Evolutionary conservation across 495 filamentous ascomycete genomes (phyloP).

Genomic region (Penicillium arizonense): DNA sequence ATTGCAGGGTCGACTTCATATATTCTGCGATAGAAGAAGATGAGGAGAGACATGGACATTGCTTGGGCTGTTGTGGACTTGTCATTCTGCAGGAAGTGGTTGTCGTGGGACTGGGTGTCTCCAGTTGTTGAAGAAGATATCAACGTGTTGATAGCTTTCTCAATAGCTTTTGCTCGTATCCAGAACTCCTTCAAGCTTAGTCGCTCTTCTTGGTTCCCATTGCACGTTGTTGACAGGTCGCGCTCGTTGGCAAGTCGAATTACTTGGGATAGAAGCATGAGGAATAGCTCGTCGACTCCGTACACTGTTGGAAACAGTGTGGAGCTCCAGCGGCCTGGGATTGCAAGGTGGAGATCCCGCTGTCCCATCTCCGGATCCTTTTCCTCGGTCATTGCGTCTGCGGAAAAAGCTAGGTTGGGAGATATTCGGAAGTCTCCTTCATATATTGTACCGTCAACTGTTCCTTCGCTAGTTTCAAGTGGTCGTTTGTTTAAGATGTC

Average conservation of each 20-base stretch:
- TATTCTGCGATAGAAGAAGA: slow-evolving; percentile 22
- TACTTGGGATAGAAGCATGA: slow-evolving; percentile 24
- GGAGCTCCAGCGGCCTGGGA: slow-evolving; percentile 20
- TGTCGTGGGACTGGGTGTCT: neutral
- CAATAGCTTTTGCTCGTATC: slow-evolving; percentile 17
- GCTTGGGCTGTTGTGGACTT: slow-evolving; percentile 6
- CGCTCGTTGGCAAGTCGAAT: slow-evolving; percentile 23
- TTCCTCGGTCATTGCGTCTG: slow-evolving; percentile 16
- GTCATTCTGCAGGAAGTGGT: neutral
- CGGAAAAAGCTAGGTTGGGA: slow-evolving; percentile 10
- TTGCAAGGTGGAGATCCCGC: slow-evolving; percentile 22
- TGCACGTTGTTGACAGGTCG: slow-evolving; percentile 12
- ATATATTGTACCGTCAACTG: neutral
- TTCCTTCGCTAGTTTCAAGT: neutral
- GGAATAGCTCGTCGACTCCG: slow-evolving; percentile 20
- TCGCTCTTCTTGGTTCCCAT: neutral
- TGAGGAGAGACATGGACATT: slow-evolving; percentile 20
- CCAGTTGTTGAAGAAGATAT: neutral
- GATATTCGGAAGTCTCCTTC: slow-evolving; percentile 14
- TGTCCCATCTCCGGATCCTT: slow-evolving; percentile 18
- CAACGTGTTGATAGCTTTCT: slow-evolving; percentile 16
- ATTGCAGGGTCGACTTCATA: slow-evolving; percentile 19
- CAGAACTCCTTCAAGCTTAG: slow-evolving; percentile 18
- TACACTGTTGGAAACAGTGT: slow-evolving; percentile 21
- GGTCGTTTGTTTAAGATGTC: neutral